Evolutionary conservation across 2,329 filamentous ascomycete species (phyloP).

Genomic region (Nigrospora osmanthi): DNA sequence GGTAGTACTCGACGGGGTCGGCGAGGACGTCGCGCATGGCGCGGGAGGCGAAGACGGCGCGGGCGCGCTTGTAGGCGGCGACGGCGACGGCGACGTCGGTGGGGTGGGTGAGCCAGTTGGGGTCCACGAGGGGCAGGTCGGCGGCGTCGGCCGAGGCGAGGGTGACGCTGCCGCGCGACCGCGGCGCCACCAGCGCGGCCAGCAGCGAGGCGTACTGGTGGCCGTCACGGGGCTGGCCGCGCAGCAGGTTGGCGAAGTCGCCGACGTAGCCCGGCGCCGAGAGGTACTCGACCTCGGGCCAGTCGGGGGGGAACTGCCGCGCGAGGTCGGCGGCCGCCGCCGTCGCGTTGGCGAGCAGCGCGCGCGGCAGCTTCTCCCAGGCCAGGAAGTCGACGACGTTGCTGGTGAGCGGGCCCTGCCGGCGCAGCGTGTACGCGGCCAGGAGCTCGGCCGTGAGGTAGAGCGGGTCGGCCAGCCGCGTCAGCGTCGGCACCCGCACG

Average conservation of each 20-base stretch:
- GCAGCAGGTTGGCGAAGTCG: constrained; percentile 2
- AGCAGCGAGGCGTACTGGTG: constrained; percentile 20
- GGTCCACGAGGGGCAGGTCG: constrained; percentile 26
- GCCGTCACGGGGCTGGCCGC: constrained; percentile 6
- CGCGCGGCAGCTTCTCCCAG: constrained; percentile 21
- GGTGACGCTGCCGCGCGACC: constrained; percentile 9
- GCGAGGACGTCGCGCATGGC: constrained; percentile 4
- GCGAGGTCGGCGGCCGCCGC: background rate
- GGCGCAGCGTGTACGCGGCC: background rate
- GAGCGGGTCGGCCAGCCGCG: constrained; percentile 4
- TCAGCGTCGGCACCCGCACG: constrained; percentile 5
- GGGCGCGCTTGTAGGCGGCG: constrained; percentile 30
- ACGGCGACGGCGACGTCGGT: constrained; percentile 36
- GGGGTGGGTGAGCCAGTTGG: constrained; percentile 34
- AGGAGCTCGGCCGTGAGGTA: background rate
- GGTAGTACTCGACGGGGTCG: constrained; percentile 4
- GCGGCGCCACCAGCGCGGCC: constrained; percentile 19
- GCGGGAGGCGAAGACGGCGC: constrained; percentile 16
- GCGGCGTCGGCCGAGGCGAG: constrained; percentile 4
- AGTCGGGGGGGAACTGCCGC: constrained; percentile 17
- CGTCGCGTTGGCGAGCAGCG: background rate
- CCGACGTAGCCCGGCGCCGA: constrained; percentile 7
- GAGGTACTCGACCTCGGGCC: constrained; percentile 12
- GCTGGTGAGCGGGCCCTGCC: constrained; percentile 3
- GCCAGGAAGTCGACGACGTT: constrained; percentile 8